A percentile compares a stretch with the other conserved stretches of the same genome.
phyloP scores from a whole-genome alignment of 352 stramenopile species.

The Phytophthora ramorum region DNA sequence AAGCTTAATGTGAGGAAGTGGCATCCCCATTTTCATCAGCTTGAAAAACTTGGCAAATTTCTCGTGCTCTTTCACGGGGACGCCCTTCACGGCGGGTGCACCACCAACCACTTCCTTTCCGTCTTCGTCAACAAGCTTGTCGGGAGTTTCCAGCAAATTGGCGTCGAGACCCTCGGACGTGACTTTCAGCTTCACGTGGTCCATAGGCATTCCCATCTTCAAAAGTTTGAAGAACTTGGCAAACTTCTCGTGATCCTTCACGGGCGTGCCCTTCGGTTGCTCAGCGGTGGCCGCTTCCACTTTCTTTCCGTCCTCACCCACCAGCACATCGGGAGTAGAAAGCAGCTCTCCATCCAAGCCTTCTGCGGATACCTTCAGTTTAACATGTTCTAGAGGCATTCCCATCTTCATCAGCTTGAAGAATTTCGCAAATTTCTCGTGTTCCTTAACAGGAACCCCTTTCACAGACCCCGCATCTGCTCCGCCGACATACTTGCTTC shows the following conservation, averaged over 20 bases:
- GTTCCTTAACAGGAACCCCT: conserved; percentile 75
- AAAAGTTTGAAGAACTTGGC: conserved; percentile 96
- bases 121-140: conserved; percentile 63
- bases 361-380: conserved; percentile 70
- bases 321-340: conserved; percentile 57
- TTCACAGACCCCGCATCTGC: conserved; percentile 16
- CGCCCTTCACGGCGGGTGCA: conserved; percentile 21
- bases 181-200: conserved; percentile 90
- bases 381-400: conserved; percentile 75
- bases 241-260: conserved; percentile 92
- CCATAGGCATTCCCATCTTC: conserved; percentile 86
- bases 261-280: conserved; percentile 42
- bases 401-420: conserved; percentile 86
- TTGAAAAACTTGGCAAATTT: conserved; percentile 95
- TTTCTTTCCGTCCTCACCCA: conserved; percentile 60
- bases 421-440: conserved; percentile 88
- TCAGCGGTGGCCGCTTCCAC: conserved; percentile 13
- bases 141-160: conserved; percentile 60
- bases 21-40: conserved; percentile 90
- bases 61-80: conserved; percentile 64
- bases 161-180: conserved; percentile 65
- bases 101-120: conserved; percentile 52
- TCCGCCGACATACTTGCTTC: conserved; percentile 41
- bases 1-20: conserved; percentile 89
- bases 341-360: conserved; percentile 60